Conservation (phyloP, 192 early-diverging fungal species). For the Podila clonocystis region DNA sequence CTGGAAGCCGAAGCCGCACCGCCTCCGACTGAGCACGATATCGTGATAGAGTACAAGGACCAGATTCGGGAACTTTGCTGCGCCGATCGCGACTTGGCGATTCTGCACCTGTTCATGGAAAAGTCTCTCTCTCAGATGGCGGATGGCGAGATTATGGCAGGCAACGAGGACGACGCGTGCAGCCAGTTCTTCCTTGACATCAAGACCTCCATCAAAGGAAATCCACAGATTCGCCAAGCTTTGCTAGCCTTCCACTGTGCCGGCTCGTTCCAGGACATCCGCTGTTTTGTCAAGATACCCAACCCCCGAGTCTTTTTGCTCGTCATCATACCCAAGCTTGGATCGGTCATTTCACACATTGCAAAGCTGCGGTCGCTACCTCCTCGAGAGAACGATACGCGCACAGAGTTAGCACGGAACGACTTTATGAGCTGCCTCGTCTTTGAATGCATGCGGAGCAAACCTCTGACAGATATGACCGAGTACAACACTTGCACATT, state of each 20-base stretch:
- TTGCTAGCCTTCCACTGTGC: constrained; percentile 50
- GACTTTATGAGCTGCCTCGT: constrained; percentile 51
- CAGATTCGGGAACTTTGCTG: constrained; percentile 38
- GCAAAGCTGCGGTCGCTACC: constrained; percentile 46
- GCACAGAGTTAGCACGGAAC: constrained; percentile 1
- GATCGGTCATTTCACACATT: constrained; percentile 52
- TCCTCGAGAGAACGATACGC: constrained; percentile 17
- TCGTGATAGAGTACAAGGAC: constrained; percentile 35
- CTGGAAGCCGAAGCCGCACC: constrained; percentile 20
- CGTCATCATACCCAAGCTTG: constrained; percentile 58
- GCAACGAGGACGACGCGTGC: constrained; percentile 39
- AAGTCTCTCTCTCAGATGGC: constrained; percentile 54
- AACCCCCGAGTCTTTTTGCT: constrained; percentile 58
- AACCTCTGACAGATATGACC: constrained; percentile 35
- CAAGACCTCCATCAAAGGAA: constrained; percentile 44
- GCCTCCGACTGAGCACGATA: constrained; percentile 11
- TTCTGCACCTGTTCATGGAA: constrained; percentile 65
- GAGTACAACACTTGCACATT: constrained; percentile 31
- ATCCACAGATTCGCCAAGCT: constrained; percentile 24
- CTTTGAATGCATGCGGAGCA: constrained; percentile 63
- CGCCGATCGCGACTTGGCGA: constrained; percentile 53
- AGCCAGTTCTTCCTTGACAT: constrained; percentile 54
- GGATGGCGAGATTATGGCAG: constrained; percentile 56
- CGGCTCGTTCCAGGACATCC: constrained; percentile 53
- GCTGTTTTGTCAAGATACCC: constrained; percentile 67